Conservation (phyloP, 768 basidiomycete genomes). For the Pleurotus cornucopiae region DNA sequence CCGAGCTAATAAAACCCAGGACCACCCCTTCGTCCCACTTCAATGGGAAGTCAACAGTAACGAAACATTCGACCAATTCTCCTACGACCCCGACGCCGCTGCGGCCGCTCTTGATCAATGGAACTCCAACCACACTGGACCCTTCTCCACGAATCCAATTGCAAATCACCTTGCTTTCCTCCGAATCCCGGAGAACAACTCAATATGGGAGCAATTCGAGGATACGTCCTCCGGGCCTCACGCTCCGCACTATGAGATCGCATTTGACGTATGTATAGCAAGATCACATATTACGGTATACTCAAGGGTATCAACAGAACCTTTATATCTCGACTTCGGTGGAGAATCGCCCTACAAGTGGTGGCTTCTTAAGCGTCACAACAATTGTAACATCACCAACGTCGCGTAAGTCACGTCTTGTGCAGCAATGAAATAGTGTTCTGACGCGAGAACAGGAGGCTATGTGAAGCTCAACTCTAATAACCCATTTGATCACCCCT, state of each 20-base stretch:
- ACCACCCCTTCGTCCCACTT: constrained; percentile 13
- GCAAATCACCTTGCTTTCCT: constrained; percentile 15
- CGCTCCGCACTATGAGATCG: constrained; percentile 30
- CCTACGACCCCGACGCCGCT: constrained; percentile 9
- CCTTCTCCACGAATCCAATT: constrained; percentile 8
- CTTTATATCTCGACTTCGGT: neutral
- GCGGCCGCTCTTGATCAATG: constrained; percentile 15
- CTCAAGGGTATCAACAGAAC: neutral
- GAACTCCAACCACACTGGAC: constrained; percentile 15
- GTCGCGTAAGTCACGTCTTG: constrained; percentile 20
- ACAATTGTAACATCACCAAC: constrained; percentile 27
- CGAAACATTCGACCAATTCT: constrained; percentile 13
- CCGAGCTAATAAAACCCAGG: constrained; percentile 17
- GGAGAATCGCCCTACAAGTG: constrained; percentile 16
- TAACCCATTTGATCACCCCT: constrained; percentile 19
- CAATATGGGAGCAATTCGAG: constrained; percentile 22
- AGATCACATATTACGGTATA: constrained; percentile 7
- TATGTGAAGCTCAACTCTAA: constrained; percentile 21
- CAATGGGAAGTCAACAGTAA: constrained; percentile 10
- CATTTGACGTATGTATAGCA: constrained; percentile 21
- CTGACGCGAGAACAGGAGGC: constrained; percentile 14
- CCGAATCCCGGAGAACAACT: constrained; percentile 20
- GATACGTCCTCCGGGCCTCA: constrained; percentile 33
- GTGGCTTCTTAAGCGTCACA: constrained; percentile 25
- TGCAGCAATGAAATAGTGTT: neutral